Percentiles rank a stretch among this genome's conserved stretches.
Evolutionary conservation across 2,329 filamentous ascomycete species (phyloP).

Genomic region (Epichloe gansuensis): DNA sequence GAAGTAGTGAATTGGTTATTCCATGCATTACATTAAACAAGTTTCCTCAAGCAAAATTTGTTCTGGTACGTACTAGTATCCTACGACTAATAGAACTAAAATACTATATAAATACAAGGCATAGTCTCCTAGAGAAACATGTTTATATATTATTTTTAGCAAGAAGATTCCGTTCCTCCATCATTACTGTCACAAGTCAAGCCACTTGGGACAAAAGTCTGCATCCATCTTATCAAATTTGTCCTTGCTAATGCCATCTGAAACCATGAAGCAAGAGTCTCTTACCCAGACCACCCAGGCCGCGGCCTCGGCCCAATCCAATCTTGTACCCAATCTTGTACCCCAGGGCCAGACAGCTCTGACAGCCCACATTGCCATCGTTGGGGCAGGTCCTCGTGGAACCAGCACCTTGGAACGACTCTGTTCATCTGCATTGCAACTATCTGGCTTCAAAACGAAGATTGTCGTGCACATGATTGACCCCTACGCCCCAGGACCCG

Average conservation of each 20-base stretch:
- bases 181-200: too few species aligned
- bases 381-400: constrained; percentile 4
- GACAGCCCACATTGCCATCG: constrained; percentile 3
- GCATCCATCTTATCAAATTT: too few species aligned
- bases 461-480: constrained; percentile 3
- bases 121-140: too few species aligned
- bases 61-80: too few species aligned
- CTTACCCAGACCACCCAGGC: neutral
- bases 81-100: too few species aligned
- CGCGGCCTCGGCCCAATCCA: neutral
- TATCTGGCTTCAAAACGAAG: neutral
- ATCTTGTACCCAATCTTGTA: neutral
- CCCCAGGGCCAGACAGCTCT: neutral
- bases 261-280: neutral
- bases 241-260: too few species aligned
- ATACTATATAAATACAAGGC: too few species aligned
- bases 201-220: too few species aligned
- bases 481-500: constrained; percentile 1
- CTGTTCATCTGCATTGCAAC: constrained; percentile 1
- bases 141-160: too few species aligned
- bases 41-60: neutral
- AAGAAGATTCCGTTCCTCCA: too few species aligned
- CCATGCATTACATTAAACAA: neutral
- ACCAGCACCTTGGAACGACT: constrained; percentile 5
- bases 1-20: too few species aligned